A percentile compares a stretch with the other conserved stretches of the same genome.
Conservation (phyloP, 176 grass and related monocot genomes). For the Chrysopogon serrulatus region DNA sequence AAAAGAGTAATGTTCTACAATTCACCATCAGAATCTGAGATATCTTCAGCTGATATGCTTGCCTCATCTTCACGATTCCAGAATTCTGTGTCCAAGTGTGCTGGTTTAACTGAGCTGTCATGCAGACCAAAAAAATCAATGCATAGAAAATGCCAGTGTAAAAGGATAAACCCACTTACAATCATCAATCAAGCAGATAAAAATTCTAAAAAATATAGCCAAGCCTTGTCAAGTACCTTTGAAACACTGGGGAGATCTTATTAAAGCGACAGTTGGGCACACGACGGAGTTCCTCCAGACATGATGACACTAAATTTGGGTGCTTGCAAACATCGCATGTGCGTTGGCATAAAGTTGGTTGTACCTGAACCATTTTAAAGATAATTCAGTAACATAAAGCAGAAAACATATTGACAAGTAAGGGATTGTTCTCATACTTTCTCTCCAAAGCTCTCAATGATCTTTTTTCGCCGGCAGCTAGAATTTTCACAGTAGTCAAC, state of each 20-base stretch:
- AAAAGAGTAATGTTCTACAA: conserved; percentile 27
- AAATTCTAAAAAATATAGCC: background rate
- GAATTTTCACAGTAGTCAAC: conserved; percentile 89
- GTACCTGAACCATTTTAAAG: conserved; percentile 49
- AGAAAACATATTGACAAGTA: conserved; percentile 6
- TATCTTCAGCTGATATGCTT: conserved; percentile 67
- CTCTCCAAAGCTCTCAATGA: conserved; percentile 89
- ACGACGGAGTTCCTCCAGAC: conserved; percentile 55
- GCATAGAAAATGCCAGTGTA: background rate
- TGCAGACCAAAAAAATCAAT: conserved; percentile 24
- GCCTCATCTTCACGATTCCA: conserved; percentile 82
- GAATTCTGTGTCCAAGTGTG: conserved; percentile 62
- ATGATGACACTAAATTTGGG: conserved; percentile 51
- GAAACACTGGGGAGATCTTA: conserved; percentile 53
- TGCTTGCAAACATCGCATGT: conserved; percentile 89
- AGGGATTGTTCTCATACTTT: conserved; percentile 32
- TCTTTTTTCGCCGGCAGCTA: conserved; percentile 66
- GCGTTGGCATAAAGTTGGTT: conserved; percentile 69
- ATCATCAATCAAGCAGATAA: background rate
- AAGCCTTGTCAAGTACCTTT: conserved; percentile 33
- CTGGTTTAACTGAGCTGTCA: conserved; percentile 53
- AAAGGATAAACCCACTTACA: conserved; percentile 7
- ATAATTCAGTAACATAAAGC: conserved; percentile 28
- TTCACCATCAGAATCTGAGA: conserved; percentile 87
- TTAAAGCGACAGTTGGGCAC: conserved; percentile 52